A percentile compares a stretch with the other conserved stretches of the same genome.
phyloP scores from a whole-genome alignment of 2,329 filamentous ascomycete species.

The Botrytis tulipae region DNA sequence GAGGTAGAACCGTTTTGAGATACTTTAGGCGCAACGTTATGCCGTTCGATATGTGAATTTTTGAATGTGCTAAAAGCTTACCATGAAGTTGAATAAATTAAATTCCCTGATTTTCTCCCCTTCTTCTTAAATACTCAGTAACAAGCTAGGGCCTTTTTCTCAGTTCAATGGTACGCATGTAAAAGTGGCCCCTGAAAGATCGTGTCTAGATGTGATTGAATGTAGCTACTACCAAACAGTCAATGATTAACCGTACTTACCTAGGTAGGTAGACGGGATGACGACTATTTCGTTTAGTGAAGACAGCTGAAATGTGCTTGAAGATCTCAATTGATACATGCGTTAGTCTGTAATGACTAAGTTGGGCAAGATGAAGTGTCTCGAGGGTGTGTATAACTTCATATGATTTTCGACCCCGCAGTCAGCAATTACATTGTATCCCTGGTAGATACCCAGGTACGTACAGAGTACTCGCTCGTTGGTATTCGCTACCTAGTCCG shows the following conservation, averaged over 20 bases:
- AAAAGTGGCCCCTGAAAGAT: conserved; percentile 12
- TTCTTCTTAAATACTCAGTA: background rate
- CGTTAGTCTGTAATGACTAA: background rate
- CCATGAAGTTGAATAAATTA: background rate
- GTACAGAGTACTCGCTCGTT: too few relatives aligned
- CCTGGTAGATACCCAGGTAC: too few relatives aligned
- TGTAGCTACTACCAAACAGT: background rate
- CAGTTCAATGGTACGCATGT: conserved; percentile 7
- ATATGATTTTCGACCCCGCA: background rate
- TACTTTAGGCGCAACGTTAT: background rate
- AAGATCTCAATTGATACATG: background rate
- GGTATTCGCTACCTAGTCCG: background rate
- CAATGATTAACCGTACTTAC: background rate
- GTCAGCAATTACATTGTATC: background rate
- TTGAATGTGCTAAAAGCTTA: background rate
- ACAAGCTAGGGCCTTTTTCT: background rate
- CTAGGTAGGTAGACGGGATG: background rate
- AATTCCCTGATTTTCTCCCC: background rate
- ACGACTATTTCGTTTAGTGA: background rate
- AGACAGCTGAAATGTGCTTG: background rate
- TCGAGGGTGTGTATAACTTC: background rate
- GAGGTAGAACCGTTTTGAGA: conserved; percentile 8
- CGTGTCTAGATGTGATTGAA: conserved; percentile 13
- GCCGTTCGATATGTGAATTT: background rate
- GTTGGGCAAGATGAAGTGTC: background rate